Evolutionary conservation across 2,329 filamentous ascomycete genomes (phyloP), one percentile per base, ranked within the genome.

Genomic region (Fusarium decemcellulare): DNA sequence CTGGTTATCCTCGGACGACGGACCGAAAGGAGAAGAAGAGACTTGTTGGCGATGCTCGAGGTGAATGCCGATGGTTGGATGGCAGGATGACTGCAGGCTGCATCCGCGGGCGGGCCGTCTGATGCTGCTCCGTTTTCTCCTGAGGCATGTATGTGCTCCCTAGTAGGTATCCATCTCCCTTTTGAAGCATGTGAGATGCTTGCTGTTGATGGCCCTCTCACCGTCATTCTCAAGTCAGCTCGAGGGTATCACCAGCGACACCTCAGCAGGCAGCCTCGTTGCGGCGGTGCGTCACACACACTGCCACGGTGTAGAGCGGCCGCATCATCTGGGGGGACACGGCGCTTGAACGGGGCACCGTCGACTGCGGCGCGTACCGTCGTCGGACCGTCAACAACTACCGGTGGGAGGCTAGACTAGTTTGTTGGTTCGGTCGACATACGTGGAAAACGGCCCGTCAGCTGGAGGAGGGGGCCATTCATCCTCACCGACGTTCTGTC

Each of bases 71-170:
- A 53, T 43, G 60, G 58, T 57, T 58, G 46, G 59, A 68, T 61
- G 65, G 62, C 42, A 61, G 55, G 66, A 69, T 70, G 67, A 63
- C 67, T 63, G 64, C 67, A 65, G 60, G 29, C 16, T 23, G n/a
- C 11, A n/a, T 14, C 36, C 39, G 18, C 53, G 18, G 30, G 7
- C 43, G 34, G 46, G 29, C 36, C 32, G 23, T 53, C 57, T 63
- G 44, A 39, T 50, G 32, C 27, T 48, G 29, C n/a, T 37, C 46
- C 40, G 23, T 23, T 23, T 23, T 23, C 23, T 23, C 23, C 23
- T 23, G 23, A 23, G 23, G 23, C 23, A 23, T 23, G 23, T 23
- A 23, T 23, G 23, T 23, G 23, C 23, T 23, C 23, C 23, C 23
- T 5, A 23, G 23, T 5, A 23, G 23, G 23, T 23, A 23, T 23